Percentiles rank a stretch among this genome's conserved stretches.
Conservation (phyloP, 768 basidiomycete genomes). For the Xerocomellus amylosporus region DNA sequence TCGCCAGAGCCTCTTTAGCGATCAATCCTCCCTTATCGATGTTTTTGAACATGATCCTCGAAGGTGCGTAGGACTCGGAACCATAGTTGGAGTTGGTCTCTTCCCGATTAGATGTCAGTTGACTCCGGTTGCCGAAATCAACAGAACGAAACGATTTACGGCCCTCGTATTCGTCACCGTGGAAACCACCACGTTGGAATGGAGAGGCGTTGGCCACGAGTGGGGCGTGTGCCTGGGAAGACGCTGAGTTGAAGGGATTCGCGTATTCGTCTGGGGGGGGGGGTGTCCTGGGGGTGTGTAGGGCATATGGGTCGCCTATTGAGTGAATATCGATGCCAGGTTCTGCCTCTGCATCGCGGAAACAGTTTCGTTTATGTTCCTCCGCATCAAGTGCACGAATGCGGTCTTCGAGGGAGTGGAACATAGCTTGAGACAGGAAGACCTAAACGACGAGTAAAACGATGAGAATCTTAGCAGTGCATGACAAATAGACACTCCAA, state of each 20-base stretch:
- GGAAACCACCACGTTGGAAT: constrained; percentile 52
- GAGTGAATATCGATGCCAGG: constrained; percentile 56
- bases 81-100: no score
- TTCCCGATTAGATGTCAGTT: no score
- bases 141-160: constrained; percentile 55
- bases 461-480: neutral
- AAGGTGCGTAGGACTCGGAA: no score
- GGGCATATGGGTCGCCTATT: constrained; percentile 74
- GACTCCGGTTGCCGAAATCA: no score
- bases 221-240: no score
- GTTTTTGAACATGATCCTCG: no score
- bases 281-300: constrained; percentile 52
- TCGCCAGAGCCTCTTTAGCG: no score
- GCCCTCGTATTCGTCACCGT: constrained; percentile 76
- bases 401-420: constrained; percentile 43
- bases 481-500: neutral
- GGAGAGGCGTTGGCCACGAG: no score
- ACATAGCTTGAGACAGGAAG: no score
- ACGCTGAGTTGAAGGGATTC: constrained; percentile 49
- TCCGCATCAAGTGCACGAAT: no score
- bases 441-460: constrained; percentile 42
- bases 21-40: no score
- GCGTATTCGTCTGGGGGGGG: constrained; percentile 44
- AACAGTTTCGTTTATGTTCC: constrained; percentile 76
- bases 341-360: no score